Evolutionary conservation across 768 basidiomycete species (phyloP).

Genomic region (Boletales sp.): DNA sequence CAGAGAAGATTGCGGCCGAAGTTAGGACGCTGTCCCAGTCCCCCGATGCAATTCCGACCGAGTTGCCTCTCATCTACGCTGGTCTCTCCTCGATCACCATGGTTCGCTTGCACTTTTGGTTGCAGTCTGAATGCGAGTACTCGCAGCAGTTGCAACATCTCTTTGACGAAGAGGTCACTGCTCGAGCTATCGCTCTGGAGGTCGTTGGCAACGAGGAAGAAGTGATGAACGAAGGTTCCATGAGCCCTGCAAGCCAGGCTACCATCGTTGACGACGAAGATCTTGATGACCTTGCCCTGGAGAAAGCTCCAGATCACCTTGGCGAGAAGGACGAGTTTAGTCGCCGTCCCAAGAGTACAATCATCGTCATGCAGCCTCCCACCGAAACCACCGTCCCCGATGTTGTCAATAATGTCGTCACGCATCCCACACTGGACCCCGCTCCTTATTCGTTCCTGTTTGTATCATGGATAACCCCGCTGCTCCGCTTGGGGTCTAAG

Average conservation of each 20-base stretch:
- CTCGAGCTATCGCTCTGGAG: constrained; percentile 26
- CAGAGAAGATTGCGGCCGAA: constrained; percentile 32
- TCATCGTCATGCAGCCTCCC: constrained; percentile 25
- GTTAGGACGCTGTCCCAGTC: constrained; percentile 29
- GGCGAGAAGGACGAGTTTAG: constrained; percentile 1
- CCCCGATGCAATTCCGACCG: constrained; percentile 22
- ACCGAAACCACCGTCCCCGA: constrained; percentile 12
- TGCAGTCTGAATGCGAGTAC: constrained; percentile 32
- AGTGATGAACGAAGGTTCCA: constrained; percentile 7
- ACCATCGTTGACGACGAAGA: constrained; percentile 20
- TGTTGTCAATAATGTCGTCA: constrained; percentile 14
- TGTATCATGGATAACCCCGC: constrained; percentile 25
- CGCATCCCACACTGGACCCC: constrained; percentile 17
- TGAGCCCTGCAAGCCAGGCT: constrained; percentile 9
- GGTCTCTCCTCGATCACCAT: constrained; percentile 32
- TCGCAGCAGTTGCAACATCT: constrained; percentile 26
- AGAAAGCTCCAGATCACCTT: constrained; percentile 1
- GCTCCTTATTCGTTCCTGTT: constrained; percentile 16
- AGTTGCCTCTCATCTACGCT: constrained; percentile 30
- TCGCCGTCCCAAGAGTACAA: constrained; percentile 10
- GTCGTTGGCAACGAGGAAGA: constrained; percentile 24
- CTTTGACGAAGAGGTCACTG: constrained; percentile 30
- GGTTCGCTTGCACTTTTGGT: constrained; percentile 30
- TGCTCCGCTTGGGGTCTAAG: constrained; percentile 24
- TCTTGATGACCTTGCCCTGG: constrained; percentile 2